Percentiles rank a stretch among this genome's conserved stretches.
These are phyloP conservation scores for Schizothecium vesticola DNA, from an alignment of 495 filamentous ascomycete species.

Conservation along the genomic window DNA sequence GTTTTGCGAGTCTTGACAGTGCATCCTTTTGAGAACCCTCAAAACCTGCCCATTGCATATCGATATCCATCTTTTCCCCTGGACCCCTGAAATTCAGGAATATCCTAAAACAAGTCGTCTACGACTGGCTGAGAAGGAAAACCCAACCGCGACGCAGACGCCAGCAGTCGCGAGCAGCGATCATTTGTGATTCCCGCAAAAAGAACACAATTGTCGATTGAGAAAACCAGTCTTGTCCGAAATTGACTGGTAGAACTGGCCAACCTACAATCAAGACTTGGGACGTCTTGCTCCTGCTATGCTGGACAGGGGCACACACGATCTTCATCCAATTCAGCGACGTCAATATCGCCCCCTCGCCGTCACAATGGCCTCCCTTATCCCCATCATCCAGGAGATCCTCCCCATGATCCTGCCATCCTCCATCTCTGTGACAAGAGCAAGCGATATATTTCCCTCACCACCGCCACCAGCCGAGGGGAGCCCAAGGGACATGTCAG, in stretches of 20 bases:
- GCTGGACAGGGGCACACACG: neutral
- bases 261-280: neutral
- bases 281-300: neutral
- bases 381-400: constrained; percentile 46
- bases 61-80: neutral
- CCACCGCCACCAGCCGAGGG: constrained; percentile 20
- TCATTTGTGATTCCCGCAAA: neutral
- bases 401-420: constrained; percentile 47
- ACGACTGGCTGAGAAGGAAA: neutral
- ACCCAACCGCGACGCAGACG: neutral
- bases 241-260: neutral
- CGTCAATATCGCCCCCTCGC: neutral
- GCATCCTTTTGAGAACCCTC: neutral
- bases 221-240: neutral
- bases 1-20: neutral
- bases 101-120: neutral
- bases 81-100: neutral
- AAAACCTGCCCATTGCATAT: neutral
- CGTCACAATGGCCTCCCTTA: constrained; percentile 38
- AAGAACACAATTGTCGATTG: neutral
- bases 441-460: constrained; percentile 35
- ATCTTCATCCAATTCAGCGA: neutral
- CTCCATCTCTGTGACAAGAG: constrained; percentile 40
- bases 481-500: constrained; percentile 18
- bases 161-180: neutral